phyloP scores from a whole-genome alignment of 176 grass and related monocot genomes.

The Juncus inflexus region DNA sequence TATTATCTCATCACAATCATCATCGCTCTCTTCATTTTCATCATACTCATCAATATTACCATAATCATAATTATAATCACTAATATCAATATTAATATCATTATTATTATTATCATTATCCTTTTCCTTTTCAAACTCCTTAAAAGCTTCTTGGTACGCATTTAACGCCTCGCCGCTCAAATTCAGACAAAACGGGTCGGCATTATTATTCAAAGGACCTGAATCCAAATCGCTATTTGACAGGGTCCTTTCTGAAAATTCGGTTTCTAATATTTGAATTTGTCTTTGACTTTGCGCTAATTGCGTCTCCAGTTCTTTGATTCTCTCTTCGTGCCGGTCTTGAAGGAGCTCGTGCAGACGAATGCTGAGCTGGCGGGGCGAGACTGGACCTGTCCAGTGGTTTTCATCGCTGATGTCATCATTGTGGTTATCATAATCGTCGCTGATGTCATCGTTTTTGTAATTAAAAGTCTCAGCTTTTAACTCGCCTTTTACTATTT shows the following conservation, averaged over 20 bases:
- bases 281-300: constrained; percentile 61
- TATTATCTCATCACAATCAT: constrained; percentile 50
- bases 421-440: constrained; percentile 38
- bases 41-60: constrained; percentile 27
- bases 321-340: constrained; percentile 55
- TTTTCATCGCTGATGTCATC: constrained; percentile 46
- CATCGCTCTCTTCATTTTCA: constrained; percentile 21
- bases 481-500: constrained; percentile 68
- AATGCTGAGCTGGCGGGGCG: constrained; percentile 68
- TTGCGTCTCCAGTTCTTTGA: constrained; percentile 72
- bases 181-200: constrained; percentile 58
- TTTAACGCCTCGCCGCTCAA: constrained; percentile 70
- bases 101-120: constrained; percentile 12
- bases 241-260: constrained; percentile 48
- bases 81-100: constrained; percentile 22
- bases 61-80: constrained; percentile 22
- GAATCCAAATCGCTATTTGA: constrained; percentile 76
- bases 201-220: constrained; percentile 52
- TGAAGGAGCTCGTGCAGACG: constrained; percentile 84
- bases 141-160: constrained; percentile 80
- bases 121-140: constrained; percentile 57
- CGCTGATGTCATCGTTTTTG: constrained; percentile 21
- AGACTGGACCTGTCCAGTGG: constrained; percentile 39
- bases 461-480: constrained; percentile 42
- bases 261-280: constrained; percentile 33